Base-by-base conservation (phyloP, 1,139 yeast genomes). In the Blastobotrys indianensis region DNA sequence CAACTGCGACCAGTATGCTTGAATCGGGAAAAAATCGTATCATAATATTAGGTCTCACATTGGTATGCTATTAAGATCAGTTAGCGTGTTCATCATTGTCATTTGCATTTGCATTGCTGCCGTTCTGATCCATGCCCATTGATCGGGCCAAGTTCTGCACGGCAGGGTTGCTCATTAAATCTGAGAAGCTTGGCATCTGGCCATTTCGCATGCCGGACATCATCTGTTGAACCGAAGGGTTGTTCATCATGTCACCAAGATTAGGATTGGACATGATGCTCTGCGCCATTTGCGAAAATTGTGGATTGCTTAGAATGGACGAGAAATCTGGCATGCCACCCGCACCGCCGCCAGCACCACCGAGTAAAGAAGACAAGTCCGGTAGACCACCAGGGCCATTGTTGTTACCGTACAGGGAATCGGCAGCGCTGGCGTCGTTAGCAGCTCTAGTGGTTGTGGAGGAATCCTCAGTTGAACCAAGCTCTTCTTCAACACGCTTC, bases 241-340 rank as follows among this genome's bases (percentile, higher is more conserved):
- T 85, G 65, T 70, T 79, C 88, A 90, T 80, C 64, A 90, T 70
- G 47, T 80, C 79, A 53, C 71, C 74, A 72, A 90, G 70, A 38
- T 72, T 76, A 30, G 97, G 97, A 64, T 90, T 82, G 50, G 80
- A 79, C 95, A 90, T 88, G 84, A 92, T 78, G 62, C 80, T 80
- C 65, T 87, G 94, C 35, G 97, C 97, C 60, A 94, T 94, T 68
- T 85, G 87, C 46, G 62, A 63, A 51, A 92, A 66, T 66, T 82
- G 88, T 13, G 97, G 97, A 68, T 90, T 87, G 69, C 77, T 82
- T 82, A 92, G 75, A 72, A 90, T 68, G 15, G 80, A 80, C 33
- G 38, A 32, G 25, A 46, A 34, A 59, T 85, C 95, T 47, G 90
- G 87, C 66, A 82, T 62, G 5, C 92, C 92, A 43, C 83, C 81